Conservation (phyloP, 78 protist genomes). For the Speleostelium caveatum region DNA sequence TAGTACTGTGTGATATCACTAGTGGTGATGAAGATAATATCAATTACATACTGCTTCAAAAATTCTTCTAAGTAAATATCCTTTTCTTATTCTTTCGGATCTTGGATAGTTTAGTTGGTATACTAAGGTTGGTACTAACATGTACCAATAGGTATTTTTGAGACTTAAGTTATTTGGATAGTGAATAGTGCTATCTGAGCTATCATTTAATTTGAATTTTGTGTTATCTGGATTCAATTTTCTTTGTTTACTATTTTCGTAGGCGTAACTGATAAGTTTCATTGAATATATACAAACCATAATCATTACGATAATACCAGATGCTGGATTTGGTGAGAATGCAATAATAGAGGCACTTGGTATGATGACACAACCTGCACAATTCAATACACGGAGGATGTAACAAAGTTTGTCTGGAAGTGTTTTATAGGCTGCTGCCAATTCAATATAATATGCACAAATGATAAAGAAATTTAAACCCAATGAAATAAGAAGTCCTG, state of each 20-base stretch:
- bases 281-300: slow-evolving; percentile 22
- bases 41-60: slow-evolving; percentile 45
- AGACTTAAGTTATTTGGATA: slow-evolving; percentile 70
- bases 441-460: slow-evolving; percentile 26
- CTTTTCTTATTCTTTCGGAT: slow-evolving; percentile 47
- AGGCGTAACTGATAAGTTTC: slow-evolving; percentile 43
- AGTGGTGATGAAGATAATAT: neutral
- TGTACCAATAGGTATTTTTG: slow-evolving; percentile 36
- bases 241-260: slow-evolving; percentile 60
- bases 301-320: slow-evolving; percentile 63
- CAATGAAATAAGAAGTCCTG: slow-evolving; percentile 66
- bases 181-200: neutral
- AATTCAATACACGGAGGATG: slow-evolving; percentile 32
- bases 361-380: slow-evolving; percentile 4
- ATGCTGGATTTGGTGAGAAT: slow-evolving; percentile 62
- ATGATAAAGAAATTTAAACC: slow-evolving; percentile 36
- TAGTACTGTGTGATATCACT: neutral
- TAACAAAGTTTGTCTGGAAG: slow-evolving; percentile 1
- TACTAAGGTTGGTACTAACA: slow-evolving; percentile 75
- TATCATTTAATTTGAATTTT: neutral
- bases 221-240: slow-evolving; percentile 42
- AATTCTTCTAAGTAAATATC: slow-evolving; percentile 53
- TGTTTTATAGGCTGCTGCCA: neutral
- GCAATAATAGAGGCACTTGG: slow-evolving; percentile 13
- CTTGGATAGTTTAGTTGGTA: slow-evolving; percentile 77